Evolutionary conservation across 345 rosid genomes (phyloP).

Genomic region (Chamaenerion angustifolium): DNA sequence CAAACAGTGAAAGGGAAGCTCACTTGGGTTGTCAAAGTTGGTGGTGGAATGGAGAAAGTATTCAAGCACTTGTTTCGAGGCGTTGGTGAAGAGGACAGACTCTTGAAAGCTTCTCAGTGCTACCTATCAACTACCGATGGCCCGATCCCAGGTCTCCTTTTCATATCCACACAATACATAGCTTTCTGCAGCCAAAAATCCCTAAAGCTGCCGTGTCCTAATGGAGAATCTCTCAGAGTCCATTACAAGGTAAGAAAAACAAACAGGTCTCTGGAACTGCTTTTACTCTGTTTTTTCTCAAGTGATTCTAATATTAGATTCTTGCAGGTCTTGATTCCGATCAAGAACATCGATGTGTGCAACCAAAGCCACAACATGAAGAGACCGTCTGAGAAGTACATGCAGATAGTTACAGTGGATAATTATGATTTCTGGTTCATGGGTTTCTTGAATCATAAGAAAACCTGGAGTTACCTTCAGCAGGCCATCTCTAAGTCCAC

Average conservation of each 20-base stretch:
- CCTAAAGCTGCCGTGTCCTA: constrained; percentile 8
- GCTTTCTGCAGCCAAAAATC: constrained; percentile 27
- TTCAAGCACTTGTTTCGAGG: constrained; percentile 18
- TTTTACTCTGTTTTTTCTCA: not conserved
- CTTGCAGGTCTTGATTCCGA: constrained; percentile 25
- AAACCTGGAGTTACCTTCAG: constrained; percentile 16
- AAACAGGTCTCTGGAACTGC: not conserved
- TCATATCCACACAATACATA: constrained; percentile 22
- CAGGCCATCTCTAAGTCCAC: constrained; percentile 8
- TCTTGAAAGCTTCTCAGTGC: constrained; percentile 37
- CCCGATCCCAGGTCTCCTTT: constrained; percentile 29
- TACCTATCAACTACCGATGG: constrained; percentile 25
- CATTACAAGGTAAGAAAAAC: constrained; percentile 18
- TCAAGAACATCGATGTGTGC: constrained; percentile 10
- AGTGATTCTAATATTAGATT: not conserved
- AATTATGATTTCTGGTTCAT: constrained; percentile 28
- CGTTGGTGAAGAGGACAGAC: constrained; percentile 17
- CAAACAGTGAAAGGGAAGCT: constrained; percentile 28
- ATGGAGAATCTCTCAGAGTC: constrained; percentile 6
- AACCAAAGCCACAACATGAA: constrained; percentile 14
- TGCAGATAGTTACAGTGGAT: constrained; percentile 14
- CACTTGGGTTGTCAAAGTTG: constrained; percentile 21
- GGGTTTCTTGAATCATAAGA: constrained; percentile 25
- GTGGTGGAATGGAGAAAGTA: constrained; percentile 25
- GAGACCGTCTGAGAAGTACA: constrained; percentile 17